Evolutionary conservation across 306 rosid species (phyloP).

Genomic region (Notholithocarpus densiflorus): DNA sequence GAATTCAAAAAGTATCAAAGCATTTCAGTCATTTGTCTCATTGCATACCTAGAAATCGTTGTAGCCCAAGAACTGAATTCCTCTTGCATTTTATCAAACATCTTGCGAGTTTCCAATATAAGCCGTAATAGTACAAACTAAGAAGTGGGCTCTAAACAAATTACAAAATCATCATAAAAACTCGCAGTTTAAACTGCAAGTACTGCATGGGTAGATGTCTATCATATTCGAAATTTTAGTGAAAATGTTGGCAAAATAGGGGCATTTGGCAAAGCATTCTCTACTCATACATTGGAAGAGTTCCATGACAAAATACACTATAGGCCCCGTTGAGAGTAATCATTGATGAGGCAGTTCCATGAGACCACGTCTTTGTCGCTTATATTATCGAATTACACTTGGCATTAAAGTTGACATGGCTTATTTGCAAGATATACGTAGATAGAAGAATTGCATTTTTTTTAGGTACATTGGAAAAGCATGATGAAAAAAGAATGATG

Average conservation of each 20-base stretch:
- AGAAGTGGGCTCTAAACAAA: conserved; percentile 67
- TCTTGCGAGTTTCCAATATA: conserved; percentile 50
- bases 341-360: not conserved
- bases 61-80: conserved; percentile 71
- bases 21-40: conserved; percentile 38
- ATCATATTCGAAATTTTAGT: conserved; percentile 39
- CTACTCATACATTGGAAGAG: conserved; percentile 52
- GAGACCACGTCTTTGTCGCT: not conserved
- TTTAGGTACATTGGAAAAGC: conserved; percentile 36
- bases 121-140: conserved; percentile 54
- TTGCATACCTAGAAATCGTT: conserved; percentile 70
- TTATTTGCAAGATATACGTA: conserved; percentile 45
- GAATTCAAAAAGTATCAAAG: conserved; percentile 38
- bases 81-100: conserved; percentile 71
- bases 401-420: conserved; percentile 58
- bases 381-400: conserved; percentile 29
- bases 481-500: conserved; percentile 24
- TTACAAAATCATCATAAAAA: conserved; percentile 54
- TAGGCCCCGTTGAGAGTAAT: not conserved
- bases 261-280: conserved; percentile 43
- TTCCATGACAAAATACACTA: conserved; percentile 23
- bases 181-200: conserved; percentile 47
- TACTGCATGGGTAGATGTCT: conserved; percentile 39
- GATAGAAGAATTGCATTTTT: conserved; percentile 34
- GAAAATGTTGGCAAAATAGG: conserved; percentile 61